Evolutionary conservation across 2,329 filamentous ascomycete genomes (phyloP).

Genomic region (Penicillium sp.): DNA sequence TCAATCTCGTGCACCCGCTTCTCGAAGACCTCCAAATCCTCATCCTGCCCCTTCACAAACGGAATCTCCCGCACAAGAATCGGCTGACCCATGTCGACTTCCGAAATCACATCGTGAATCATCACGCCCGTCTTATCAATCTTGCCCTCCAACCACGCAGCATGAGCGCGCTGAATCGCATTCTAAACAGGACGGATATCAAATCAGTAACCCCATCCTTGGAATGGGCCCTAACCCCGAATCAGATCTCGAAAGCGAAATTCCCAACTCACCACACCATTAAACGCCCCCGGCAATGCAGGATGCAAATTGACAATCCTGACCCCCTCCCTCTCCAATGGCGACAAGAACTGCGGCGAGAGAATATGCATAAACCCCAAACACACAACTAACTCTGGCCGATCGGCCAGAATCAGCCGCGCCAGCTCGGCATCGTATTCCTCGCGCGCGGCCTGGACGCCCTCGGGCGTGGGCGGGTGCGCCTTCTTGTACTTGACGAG

Average conservation of each 20-base stretch:
- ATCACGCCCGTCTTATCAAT: conserved; percentile 76
- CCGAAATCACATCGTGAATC: conserved; percentile 79
- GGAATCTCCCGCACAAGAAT: conserved; percentile 71
- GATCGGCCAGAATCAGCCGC: conserved; percentile 62
- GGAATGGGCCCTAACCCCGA: background rate
- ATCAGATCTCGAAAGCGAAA: background rate
- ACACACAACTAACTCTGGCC: conserved; percentile 75
- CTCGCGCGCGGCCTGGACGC: conserved; percentile 57
- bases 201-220: conserved; percentile 2
- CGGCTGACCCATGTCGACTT: conserved; percentile 78
- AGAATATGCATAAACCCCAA: conserved; percentile 89
- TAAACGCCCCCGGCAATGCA: conserved; percentile 71
- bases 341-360: conserved; percentile 67
- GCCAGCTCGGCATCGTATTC: conserved; percentile 77
- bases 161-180: conserved; percentile 77
- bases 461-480: conserved; percentile 58
- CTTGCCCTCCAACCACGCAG: conserved; percentile 69
- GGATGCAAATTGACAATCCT: conserved; percentile 83
- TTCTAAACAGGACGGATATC: conserved; percentile 33
- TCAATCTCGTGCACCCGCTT: conserved; percentile 74
- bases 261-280: conserved; percentile 59
- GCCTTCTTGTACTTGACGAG: conserved; percentile 74
- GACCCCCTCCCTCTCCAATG: conserved; percentile 63
- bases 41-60: conserved; percentile 60
- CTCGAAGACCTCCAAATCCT: conserved; percentile 67